Percentiles rank a stretch among this genome's conserved stretches.
Conservation (phyloP, 208 protist genomes). For the Leptomonas seymouri region DNA sequence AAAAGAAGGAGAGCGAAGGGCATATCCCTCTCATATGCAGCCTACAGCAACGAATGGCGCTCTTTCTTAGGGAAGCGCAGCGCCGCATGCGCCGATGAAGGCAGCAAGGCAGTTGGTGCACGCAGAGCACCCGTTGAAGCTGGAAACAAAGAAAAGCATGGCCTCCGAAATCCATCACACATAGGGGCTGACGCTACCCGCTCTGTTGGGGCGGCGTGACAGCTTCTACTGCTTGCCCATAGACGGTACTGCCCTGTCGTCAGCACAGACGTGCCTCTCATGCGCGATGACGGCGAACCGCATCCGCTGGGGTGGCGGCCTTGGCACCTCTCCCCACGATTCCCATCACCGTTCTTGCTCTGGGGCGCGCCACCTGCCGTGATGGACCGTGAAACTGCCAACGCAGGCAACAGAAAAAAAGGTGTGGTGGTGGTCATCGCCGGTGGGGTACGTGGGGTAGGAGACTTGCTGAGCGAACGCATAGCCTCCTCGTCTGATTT, state of each 20-base stretch:
- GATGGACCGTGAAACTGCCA: not conserved
- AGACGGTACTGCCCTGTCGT: not conserved
- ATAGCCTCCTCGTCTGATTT: no score
- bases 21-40: not conserved
- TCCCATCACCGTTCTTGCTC: not conserved
- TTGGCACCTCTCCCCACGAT: not conserved
- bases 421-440: not conserved
- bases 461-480: not conserved
- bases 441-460: not conserved
- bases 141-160: not conserved
- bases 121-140: not conserved
- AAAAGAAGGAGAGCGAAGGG: not conserved
- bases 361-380: not conserved
- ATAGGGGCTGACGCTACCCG: not conserved
- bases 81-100: not conserved
- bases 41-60: no score
- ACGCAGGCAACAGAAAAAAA: not conserved
- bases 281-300: not conserved
- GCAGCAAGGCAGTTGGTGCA: not conserved
- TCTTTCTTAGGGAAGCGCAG: not conserved
- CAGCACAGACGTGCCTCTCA: slow-evolving; percentile 3
- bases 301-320: not conserved
- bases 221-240: not conserved
- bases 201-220: not conserved
- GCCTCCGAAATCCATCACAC: slow-evolving; percentile 1